Percentiles rank a stretch among this genome's conserved stretches.
These are phyloP conservation scores for Cryphonectria nitschkei DNA, from an alignment of 2,329 filamentous ascomycete genomes.

Conservation along the genomic window DNA sequence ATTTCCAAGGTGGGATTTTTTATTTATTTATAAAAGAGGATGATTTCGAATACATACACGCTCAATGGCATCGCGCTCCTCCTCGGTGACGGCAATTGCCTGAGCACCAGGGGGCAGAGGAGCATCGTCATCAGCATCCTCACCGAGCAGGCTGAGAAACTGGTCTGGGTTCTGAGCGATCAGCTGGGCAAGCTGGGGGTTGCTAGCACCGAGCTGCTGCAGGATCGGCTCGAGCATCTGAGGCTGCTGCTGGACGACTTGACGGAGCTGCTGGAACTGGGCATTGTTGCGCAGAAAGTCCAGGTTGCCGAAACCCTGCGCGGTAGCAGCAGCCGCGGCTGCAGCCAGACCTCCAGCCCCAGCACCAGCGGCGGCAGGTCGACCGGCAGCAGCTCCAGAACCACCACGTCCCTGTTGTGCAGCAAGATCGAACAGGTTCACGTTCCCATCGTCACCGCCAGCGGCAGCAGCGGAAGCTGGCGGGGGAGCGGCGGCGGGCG, in stretches of 20 bases:
- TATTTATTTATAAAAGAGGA: not conserved
- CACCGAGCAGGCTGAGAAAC: slow-evolving; percentile 86
- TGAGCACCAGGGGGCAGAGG: slow-evolving; percentile 86
- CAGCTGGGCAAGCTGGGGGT: slow-evolving; percentile 89
- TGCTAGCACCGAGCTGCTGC: slow-evolving; percentile 92
- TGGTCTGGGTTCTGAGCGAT: slow-evolving; percentile 92
- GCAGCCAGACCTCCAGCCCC: slow-evolving; percentile 48
- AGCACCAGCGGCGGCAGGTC: slow-evolving; percentile 44
- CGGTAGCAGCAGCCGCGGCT: slow-evolving; percentile 51
- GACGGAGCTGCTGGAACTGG: slow-evolving; percentile 96
- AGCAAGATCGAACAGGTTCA: slow-evolving; percentile 93
- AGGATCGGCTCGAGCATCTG: slow-evolving; percentile 98
- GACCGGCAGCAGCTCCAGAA: slow-evolving; percentile 47
- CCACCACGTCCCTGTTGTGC: slow-evolving; percentile 68
- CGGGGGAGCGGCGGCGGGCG: slow-evolving; percentile 35
- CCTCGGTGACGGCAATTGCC: slow-evolving; percentile 88
- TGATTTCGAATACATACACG: slow-evolving; percentile 61
- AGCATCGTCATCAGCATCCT: slow-evolving; percentile 83
- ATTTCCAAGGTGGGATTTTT: slow-evolving; percentile 20
- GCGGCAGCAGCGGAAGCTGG: slow-evolving; percentile 46
- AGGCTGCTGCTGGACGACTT: slow-evolving; percentile 96
- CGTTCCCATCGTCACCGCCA: slow-evolving; percentile 65
- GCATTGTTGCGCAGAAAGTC: slow-evolving; percentile 95
- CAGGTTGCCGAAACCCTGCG: slow-evolving; percentile 70
- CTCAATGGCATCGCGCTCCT: slow-evolving; percentile 96